Percentiles rank a stretch among this genome's conserved stretches.
phyloP scores from a whole-genome alignment of 805 yeast genomes.

The Pichia californica region DNA sequence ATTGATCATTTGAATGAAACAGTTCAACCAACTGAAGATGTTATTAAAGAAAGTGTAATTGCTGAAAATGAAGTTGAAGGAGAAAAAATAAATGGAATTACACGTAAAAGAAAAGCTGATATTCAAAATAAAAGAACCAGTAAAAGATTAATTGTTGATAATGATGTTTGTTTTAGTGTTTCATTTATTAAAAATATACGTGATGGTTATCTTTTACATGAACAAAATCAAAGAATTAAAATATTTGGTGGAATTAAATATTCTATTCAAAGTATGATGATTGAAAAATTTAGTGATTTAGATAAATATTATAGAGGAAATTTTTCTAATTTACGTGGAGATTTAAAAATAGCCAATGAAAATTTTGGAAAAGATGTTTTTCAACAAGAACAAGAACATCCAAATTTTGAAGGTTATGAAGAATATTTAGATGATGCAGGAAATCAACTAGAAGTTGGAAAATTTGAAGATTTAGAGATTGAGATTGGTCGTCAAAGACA shows the following conservation, averaged over 20 bases:
- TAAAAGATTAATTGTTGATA: not conserved
- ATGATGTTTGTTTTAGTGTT: not conserved
- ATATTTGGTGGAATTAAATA: not conserved
- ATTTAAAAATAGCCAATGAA: no score
- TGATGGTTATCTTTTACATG: constrained; percentile 1
- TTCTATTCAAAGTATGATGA: not conserved
- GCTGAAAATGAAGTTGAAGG: not conserved
- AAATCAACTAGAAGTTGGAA: not conserved
- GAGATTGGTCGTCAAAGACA: constrained; percentile 7
- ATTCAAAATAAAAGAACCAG: not conserved
- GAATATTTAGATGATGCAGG: not conserved
- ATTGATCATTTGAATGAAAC: not conserved
- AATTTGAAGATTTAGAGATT: not conserved
- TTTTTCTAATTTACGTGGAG: not conserved
- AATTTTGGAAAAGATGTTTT: no score
- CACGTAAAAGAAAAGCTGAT: not conserved
- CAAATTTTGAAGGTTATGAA: no score
- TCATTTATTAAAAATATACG: not conserved
- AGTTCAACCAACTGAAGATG: not conserved
- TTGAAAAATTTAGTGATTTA: not conserved
- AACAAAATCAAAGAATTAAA: not conserved
- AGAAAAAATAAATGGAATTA: not conserved
- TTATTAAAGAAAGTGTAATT: not conserved
- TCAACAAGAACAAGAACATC: no score
- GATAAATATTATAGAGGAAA: not conserved